phyloP scores from a whole-genome alignment of 805 yeast species.

The Wickerhamomyces canadensis region DNA sequence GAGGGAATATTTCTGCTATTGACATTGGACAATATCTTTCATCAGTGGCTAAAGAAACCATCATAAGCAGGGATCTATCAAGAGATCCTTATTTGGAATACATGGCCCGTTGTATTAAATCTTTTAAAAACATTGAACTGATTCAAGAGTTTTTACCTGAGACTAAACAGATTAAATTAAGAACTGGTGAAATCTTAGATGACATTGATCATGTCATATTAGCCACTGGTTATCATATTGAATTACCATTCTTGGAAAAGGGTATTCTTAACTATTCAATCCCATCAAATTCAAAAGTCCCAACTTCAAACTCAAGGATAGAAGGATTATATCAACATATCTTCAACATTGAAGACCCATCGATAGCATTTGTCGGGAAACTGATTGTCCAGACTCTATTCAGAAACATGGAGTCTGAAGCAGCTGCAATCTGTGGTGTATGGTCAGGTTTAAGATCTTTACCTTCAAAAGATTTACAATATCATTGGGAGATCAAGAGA shows the following conservation, averaged over 20 bases:
- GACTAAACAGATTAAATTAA: constrained; percentile 23
- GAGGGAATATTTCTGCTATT: constrained; percentile 38
- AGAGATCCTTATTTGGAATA: constrained; percentile 43
- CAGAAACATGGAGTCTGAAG: constrained; percentile 44
- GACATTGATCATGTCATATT: constrained; percentile 34
- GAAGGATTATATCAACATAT: constrained; percentile 41
- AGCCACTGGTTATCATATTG: constrained; percentile 41
- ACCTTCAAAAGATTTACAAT: constrained; percentile 37
- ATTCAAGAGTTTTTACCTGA: constrained; percentile 25
- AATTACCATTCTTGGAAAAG: constrained; percentile 31
- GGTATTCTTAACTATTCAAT: constrained; percentile 19
- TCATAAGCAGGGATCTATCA: constrained; percentile 68
- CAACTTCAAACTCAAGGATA: constrained; percentile 28
- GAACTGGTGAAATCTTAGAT: constrained; percentile 28
- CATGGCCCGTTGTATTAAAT: constrained; percentile 27
- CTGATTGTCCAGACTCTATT: constrained; percentile 37
- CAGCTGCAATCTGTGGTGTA: constrained; percentile 54
- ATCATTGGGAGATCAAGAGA: constrained; percentile 27
- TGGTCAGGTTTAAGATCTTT: constrained; percentile 38
- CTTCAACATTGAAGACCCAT: constrained; percentile 41
- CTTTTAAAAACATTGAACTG: constrained; percentile 24
- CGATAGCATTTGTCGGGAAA: constrained; percentile 38
- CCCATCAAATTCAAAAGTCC: constrained; percentile 16
- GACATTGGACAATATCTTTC: constrained; percentile 41
- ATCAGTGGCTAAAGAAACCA: constrained; percentile 37